phyloP scores from a whole-genome alignment of 192 early-diverging fungal genomes.

The Nowakowskiella sp. region DNA sequence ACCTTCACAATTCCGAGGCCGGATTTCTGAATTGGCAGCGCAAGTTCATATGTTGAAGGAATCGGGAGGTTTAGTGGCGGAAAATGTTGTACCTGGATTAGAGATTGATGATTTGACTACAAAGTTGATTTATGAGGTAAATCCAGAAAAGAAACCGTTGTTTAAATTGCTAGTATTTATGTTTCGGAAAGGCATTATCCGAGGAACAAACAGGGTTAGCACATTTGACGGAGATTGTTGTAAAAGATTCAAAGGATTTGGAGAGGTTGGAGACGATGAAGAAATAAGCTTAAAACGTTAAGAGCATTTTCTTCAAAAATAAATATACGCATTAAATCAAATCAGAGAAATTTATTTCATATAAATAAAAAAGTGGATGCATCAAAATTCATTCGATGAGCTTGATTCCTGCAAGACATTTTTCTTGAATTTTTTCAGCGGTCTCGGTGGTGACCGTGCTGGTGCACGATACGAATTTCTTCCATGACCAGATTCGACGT shows the following conservation, averaged over 20 bases:
- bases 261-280: slow-evolving; percentile 13
- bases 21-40: slow-evolving; percentile 77
- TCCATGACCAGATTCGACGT: too few relatives aligned
- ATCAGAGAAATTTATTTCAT: too few relatives aligned
- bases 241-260: slow-evolving; percentile 45
- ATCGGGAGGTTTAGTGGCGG: slow-evolving; percentile 25
- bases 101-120: slow-evolving; percentile 41
- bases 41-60: slow-evolving; percentile 66
- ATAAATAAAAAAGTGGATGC: too few relatives aligned
- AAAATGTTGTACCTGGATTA: slow-evolving; percentile 22
- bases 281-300: too few relatives aligned
- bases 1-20: slow-evolving; percentile 72
- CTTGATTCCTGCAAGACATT: too few relatives aligned
- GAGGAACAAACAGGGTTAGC: slow-evolving; percentile 61
- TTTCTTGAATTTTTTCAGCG: too few relatives aligned
- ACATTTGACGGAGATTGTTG: slow-evolving; percentile 57
- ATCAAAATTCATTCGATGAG: too few relatives aligned
- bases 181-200: slow-evolving; percentile 26
- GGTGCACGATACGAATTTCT: too few relatives aligned
- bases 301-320: too few relatives aligned
- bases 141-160: slow-evolving; percentile 4
- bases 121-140: slow-evolving; percentile 47
- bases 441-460: too few relatives aligned
- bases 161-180: slow-evolving; percentile 19
- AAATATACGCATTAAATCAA: too few relatives aligned